These are phyloP conservation scores for Vaccinium vitisidaea DNA, from an alignment of 148 eudicot species.

Conservation along the genomic window DNA sequence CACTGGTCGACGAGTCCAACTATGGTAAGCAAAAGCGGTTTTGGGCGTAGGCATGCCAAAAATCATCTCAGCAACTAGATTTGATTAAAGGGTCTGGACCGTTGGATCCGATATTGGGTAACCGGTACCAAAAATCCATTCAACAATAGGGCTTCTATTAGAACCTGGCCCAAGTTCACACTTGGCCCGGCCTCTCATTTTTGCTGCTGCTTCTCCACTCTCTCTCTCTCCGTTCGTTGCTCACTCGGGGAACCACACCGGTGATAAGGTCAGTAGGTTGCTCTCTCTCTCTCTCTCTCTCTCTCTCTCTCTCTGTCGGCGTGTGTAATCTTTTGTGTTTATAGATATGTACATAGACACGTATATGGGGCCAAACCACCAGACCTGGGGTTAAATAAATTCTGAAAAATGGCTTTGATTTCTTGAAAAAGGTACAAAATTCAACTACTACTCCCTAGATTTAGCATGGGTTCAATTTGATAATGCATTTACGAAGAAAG, in stretches of 20 bases:
- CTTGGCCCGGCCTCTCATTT: neutral
- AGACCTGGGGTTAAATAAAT: too few relatives aligned
- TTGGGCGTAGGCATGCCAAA: too few relatives aligned
- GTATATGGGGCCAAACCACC: too few relatives aligned
- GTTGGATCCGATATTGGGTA: too few relatives aligned
- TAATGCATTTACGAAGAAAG: neutral
- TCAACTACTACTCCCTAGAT: neutral
- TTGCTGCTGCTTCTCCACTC: neutral
- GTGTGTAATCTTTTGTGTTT: too few relatives aligned
- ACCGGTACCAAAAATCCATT: neutral
- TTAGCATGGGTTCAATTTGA: neutral
- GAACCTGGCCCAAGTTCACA: neutral
- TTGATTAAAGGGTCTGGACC: too few relatives aligned
- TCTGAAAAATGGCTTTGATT: neutral
- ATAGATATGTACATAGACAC: too few relatives aligned
- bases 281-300: neutral
- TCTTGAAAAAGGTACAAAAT: neutral
- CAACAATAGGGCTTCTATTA: neutral
- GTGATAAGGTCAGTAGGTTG: neutral
- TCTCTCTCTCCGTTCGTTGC: neutral
- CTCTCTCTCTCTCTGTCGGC: neutral
- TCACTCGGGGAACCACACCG: neutral
- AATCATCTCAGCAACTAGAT: too few relatives aligned
- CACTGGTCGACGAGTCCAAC: too few relatives aligned
- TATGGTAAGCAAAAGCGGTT: too few relatives aligned